Evolutionary conservation across 2,329 filamentous ascomycete genomes (phyloP).

Genomic region (Hymenoscyphus fraxineus): DNA sequence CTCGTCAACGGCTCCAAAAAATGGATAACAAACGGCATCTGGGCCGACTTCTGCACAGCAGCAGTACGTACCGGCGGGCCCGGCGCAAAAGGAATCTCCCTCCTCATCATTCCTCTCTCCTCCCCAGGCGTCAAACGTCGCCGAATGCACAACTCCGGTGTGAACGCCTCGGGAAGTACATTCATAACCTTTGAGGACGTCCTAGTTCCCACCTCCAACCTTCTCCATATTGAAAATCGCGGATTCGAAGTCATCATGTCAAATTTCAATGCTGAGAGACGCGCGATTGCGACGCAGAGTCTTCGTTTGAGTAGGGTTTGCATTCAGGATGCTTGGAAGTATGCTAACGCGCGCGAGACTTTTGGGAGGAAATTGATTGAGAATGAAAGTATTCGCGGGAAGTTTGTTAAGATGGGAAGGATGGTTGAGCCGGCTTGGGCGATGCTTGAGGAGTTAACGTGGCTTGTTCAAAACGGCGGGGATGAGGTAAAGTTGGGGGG

Average conservation of each 20-base stretch:
- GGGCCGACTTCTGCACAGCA: constrained; percentile 58
- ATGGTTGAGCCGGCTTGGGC: constrained; percentile 59
- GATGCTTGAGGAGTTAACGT: constrained; percentile 59
- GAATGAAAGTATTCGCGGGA: constrained; percentile 56
- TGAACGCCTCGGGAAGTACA: constrained; percentile 57
- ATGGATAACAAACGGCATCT: constrained; percentile 62
- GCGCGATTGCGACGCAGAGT: constrained; percentile 52
- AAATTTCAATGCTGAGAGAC: constrained; percentile 58
- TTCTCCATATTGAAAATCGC: constrained; percentile 51
- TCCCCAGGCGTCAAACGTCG: constrained; percentile 48
- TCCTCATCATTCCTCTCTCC: constrained; percentile 53
- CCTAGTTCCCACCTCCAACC: constrained; percentile 48
- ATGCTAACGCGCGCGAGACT: constrained; percentile 51
- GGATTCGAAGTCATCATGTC: constrained; percentile 58
- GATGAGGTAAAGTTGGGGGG: constrained; percentile 44
- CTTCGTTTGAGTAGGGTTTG: constrained; percentile 56
- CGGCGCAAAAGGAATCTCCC: constrained; percentile 51
- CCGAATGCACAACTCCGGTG: constrained; percentile 60
- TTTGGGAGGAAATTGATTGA: constrained; percentile 56
- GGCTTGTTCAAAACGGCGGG: constrained; percentile 28
- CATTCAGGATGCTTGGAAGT: constrained; percentile 48
- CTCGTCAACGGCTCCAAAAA: constrained; percentile 66
- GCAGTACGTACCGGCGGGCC: constrained; percentile 56
- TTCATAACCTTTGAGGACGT: constrained; percentile 56
- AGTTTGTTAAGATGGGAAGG: constrained; percentile 56